Conservation (phyloP, 2,329 filamentous ascomycete genomes). For the Aureobasidium sp. region DNA sequence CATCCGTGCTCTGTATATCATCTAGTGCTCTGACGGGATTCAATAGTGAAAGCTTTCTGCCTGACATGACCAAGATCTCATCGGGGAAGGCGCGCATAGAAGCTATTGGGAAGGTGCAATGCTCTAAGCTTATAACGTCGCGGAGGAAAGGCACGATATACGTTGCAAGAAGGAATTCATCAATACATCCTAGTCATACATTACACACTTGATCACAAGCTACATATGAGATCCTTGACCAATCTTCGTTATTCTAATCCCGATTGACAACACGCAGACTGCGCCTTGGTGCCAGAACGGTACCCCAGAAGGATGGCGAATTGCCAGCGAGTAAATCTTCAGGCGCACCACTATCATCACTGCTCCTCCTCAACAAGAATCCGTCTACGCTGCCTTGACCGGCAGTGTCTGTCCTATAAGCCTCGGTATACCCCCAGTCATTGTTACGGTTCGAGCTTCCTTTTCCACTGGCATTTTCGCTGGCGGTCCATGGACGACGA, state of each 20-base stretch:
- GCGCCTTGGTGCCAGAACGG: constrained; percentile 57
- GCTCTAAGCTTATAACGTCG: background rate
- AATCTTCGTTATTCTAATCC: constrained; percentile 25
- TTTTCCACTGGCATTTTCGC: constrained; percentile 3
- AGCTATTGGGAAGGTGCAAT: background rate
- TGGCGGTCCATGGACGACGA: background rate
- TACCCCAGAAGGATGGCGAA: constrained; percentile 62
- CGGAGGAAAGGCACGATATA: background rate
- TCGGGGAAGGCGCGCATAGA: background rate
- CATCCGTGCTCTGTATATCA: background rate
- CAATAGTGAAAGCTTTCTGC: background rate
- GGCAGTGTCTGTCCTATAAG: background rate
- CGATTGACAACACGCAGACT: constrained; percentile 62
- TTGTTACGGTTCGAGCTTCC: constrained; percentile 5
- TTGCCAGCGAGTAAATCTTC: constrained; percentile 54
- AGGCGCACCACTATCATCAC: constrained; percentile 36
- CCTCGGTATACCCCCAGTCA: constrained; percentile 1
- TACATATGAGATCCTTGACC: background rate
- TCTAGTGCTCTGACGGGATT: background rate
- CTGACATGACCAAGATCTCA: too few relatives aligned
- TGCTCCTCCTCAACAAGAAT: constrained; percentile 29
- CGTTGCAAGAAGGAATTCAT: background rate
- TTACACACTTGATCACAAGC: background rate
- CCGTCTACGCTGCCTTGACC: constrained; percentile 16
- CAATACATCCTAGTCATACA: background rate